These are phyloP conservation scores for Anthostomella pinea DNA, from an alignment of 2,329 filamentous ascomycete genomes.

Conservation along the genomic window DNA sequence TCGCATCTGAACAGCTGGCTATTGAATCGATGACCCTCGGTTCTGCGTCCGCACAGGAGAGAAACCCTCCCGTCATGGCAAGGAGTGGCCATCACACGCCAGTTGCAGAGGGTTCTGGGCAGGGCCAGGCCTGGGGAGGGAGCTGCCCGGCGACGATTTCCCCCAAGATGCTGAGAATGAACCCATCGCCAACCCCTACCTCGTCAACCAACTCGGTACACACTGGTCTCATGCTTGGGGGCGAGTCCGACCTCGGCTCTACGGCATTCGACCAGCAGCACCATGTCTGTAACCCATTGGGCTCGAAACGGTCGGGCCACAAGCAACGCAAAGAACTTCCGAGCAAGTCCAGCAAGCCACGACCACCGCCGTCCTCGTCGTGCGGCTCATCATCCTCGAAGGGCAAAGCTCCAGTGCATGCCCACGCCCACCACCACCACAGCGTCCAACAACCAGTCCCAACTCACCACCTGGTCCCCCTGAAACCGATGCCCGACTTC, in stretches of 20 bases:
- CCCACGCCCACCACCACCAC: conserved; percentile 3
- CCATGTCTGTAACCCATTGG: conserved; percentile 8
- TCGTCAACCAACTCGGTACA: conserved; percentile 28
- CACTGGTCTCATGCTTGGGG: conserved; percentile 10
- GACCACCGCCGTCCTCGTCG: conserved; percentile 4
- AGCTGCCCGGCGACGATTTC: conserved; percentile 27
- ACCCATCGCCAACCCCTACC: conserved; percentile 28
- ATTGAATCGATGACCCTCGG: conserved; percentile 27
- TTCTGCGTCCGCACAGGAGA: conserved; percentile 9
- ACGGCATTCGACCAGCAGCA: conserved; percentile 15
- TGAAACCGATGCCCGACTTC: conserved; percentile 8
- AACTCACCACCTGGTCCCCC: conserved; percentile 4
- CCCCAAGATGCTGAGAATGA: conserved; percentile 28
- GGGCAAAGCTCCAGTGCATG: conserved; percentile 7
- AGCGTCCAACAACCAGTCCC: conserved; percentile 9
- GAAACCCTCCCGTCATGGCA: conserved; percentile 7
- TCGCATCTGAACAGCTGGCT: conserved; percentile 25
- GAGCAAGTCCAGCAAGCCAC: conserved; percentile 20
- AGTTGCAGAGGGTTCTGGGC: too few species aligned
- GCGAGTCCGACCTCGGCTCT: conserved; percentile 18
- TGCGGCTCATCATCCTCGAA: conserved; percentile 8
- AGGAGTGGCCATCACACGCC: too few species aligned
- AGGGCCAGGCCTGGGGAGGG: conserved; percentile 13
- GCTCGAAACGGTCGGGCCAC: conserved; percentile 11
- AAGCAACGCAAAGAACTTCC: conserved; percentile 27